phyloP scores from a whole-genome alignment of 495 filamentous ascomycete genomes.

The Melanomma pulvis-pyrius region DNA sequence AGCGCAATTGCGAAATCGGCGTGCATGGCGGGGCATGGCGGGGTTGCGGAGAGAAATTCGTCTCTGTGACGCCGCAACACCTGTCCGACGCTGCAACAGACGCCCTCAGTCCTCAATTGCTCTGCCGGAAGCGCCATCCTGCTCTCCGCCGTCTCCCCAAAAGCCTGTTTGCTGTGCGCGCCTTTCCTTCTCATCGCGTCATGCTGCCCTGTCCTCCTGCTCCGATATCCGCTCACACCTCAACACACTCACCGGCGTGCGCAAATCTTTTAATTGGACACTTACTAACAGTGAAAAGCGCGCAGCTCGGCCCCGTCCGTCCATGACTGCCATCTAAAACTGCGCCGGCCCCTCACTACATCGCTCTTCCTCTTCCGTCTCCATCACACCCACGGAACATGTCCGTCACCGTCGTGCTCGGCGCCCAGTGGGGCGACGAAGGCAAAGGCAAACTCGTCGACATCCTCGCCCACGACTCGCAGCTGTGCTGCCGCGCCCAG shows the following conservation, averaged over 20 bases:
- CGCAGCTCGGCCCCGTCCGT: conserved; percentile 18
- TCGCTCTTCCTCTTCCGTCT: conserved; percentile 8
- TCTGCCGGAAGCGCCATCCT: background rate
- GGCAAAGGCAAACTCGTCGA: conserved; percentile 47
- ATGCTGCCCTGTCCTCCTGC: background rate
- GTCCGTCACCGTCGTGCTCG: conserved; percentile 59
- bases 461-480: conserved; percentile 34
- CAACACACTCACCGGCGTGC: background rate
- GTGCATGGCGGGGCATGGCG: conserved; percentile 24
- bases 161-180: background rate
- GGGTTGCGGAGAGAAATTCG: background rate
- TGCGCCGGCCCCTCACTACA: background rate
- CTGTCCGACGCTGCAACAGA: background rate
- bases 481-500: conserved; percentile 37
- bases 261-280: conserved; percentile 35
- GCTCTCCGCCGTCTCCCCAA: background rate
- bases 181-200: background rate
- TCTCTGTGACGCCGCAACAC: background rate
- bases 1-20: conserved; percentile 15
- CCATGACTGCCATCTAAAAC: background rate
- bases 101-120: background rate
- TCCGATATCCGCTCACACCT: conserved; percentile 26
- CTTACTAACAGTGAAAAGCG: background rate
- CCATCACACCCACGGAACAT: conserved; percentile 19
- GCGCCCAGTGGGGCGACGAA: conserved; percentile 72